phyloP scores from a whole-genome alignment of 495 filamentous ascomycete genomes.

The Staphylotrichum longicolle region DNA sequence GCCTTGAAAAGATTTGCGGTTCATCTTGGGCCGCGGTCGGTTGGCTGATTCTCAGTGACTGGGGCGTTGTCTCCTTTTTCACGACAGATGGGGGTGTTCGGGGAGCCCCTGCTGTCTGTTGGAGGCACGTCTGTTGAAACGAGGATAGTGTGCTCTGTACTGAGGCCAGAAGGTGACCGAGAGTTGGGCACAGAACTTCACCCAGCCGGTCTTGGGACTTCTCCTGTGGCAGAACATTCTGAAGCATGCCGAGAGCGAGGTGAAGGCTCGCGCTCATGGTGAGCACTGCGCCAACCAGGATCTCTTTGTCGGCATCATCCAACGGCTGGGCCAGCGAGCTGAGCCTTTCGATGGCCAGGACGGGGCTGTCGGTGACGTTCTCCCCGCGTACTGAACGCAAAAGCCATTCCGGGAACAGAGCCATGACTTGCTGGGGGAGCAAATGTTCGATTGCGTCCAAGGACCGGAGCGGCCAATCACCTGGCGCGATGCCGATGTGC shows the following conservation, averaged over 20 bases:
- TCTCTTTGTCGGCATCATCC: slow-evolving; percentile 30
- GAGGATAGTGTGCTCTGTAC: slow-evolving; percentile 23
- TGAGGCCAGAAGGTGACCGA: slow-evolving; percentile 27
- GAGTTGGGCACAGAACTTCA: slow-evolving; percentile 33
- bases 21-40: too few species aligned
- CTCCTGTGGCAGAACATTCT: slow-evolving; percentile 31
- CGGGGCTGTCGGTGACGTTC: slow-evolving; percentile 24
- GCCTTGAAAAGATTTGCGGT: too few species aligned
- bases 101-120: neutral
- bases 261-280: slow-evolving; percentile 31
- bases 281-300: slow-evolving; percentile 32
- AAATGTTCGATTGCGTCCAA: slow-evolving; percentile 1
- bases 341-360: slow-evolving; percentile 30
- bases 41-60: too few species aligned
- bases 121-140: slow-evolving; percentile 9
- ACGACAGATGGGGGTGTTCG: too few species aligned
- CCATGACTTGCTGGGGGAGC: slow-evolving; percentile 28
- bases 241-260: slow-evolving; percentile 30
- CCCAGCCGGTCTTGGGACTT: slow-evolving; percentile 31
- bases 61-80: too few species aligned
- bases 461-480: slow-evolving; percentile 15
- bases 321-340: slow-evolving; percentile 25
- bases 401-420: slow-evolving; percentile 32
- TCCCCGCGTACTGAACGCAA: slow-evolving; percentile 29
- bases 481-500: neutral